Conservation (phyloP, 306 rosid genomes). For the Echinosophora koreensis region DNA sequence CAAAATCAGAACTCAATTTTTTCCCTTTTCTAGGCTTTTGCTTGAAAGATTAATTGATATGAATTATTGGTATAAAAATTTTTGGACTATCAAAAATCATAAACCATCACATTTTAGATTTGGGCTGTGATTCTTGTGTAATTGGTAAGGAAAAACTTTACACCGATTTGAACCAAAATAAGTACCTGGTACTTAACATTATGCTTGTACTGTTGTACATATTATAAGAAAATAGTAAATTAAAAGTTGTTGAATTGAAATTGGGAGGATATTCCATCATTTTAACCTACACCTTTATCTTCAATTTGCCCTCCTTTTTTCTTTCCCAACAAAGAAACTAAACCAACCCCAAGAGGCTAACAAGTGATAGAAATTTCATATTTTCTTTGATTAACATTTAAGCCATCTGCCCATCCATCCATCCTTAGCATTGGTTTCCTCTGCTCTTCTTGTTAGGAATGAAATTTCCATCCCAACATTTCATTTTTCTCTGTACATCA, state of each 20-base stretch:
- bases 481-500: slow-evolving; percentile 61
- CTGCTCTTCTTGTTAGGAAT: neutral
- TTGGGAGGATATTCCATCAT: slow-evolving; percentile 39
- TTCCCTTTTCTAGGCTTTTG: no score
- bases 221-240: slow-evolving; percentile 20
- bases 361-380: slow-evolving; percentile 13
- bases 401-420: neutral
- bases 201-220: neutral
- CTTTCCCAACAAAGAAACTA: neutral
- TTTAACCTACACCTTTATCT: neutral
- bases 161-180: neutral
- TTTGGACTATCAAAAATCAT: no score
- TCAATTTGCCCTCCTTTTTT: neutral
- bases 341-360: slow-evolving; percentile 9
- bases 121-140: no score
- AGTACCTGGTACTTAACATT: neutral
- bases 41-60: no score
- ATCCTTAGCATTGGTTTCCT: neutral
- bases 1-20: no score
- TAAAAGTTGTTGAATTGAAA: slow-evolving; percentile 33
- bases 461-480: neutral
- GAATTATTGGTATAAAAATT: no score
- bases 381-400: slow-evolving; percentile 7
- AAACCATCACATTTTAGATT: no score
- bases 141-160: no score